Base-by-base conservation (phyloP, 805 yeast species). In the Candida nemodendra region DNA sequence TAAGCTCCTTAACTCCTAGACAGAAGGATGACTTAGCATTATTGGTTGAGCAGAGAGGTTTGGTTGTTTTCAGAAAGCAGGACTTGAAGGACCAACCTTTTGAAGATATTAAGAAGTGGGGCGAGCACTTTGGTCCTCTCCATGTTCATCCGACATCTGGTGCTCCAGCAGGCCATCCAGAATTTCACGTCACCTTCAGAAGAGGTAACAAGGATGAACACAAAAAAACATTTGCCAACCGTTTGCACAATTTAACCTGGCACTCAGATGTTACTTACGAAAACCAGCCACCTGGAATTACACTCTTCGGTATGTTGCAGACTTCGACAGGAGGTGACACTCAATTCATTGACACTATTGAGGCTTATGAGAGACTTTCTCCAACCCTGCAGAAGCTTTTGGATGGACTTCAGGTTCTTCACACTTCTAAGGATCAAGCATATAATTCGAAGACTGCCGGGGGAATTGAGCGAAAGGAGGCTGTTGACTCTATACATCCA, bases 101-200 rank as follows among this genome's bases (percentile, higher is more conserved):
- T 3, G 65, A 62, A 19, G 71, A 68, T 47, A 59, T 63, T 33
- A 64, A 59, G 27, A 67, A 81, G 27, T 79, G 68, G 61, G 86
- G 84, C 33, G 62, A 61, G 31, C 75, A 82, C 56, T 84, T 78
- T 56, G 90, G 91, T 23, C 79, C 79, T 24, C 69, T 78, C 42
- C 89, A 84, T 59, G 71, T 81, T 42, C 90, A 84, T 55, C 86
- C 87, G 32, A 79, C 85, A 9, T 76, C 84, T 9, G 88, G 89
- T 16, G 79, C 84, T 12, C 88, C 84, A 21, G 66, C 62, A 45
- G 69, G 66, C 7, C 65, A 64, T 43, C 81, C 84, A 4, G 79
- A 79, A 42, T 69, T 82, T 45, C 87, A 80, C 48, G 63, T 81
- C 26, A 78, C 80, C 15, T 79, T 75, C 59, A 68, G 84, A 49